A percentile compares a stretch with the other conserved stretches of the same genome.
These are phyloP conservation scores for Schwanniomyces polymorphus DNA, from an alignment of 805 yeast genomes.

Conservation along the genomic window DNA sequence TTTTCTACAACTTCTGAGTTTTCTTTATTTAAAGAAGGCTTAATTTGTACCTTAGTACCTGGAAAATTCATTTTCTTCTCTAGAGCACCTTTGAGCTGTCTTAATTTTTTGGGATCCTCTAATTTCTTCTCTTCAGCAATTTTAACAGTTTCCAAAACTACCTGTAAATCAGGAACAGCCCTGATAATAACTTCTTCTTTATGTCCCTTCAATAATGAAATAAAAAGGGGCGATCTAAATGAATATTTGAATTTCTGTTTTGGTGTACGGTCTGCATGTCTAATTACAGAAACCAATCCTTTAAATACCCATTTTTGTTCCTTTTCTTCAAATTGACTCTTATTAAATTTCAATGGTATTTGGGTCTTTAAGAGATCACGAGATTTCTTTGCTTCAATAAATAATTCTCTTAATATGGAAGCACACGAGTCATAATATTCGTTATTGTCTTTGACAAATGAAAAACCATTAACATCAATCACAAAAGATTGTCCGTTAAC, in stretches of 20 bases:
- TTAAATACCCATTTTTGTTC: slow-evolving; percentile 95
- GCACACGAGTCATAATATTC: slow-evolving; percentile 86
- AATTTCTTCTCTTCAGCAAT: slow-evolving; percentile 75
- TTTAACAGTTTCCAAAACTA: slow-evolving; percentile 81
- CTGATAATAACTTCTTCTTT: slow-evolving; percentile 95
- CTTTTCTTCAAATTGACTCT: slow-evolving; percentile 52
- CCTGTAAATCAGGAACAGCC: slow-evolving; percentile 79
- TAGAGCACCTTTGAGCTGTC: slow-evolving; percentile 76
- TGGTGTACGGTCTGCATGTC: slow-evolving; percentile 99
- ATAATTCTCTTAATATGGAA: slow-evolving; percentile 70
- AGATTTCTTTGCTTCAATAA: slow-evolving; percentile 51
- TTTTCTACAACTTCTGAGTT: slow-evolving; percentile 76
- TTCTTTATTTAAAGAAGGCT: slow-evolving; percentile 73
- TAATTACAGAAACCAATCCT: slow-evolving; percentile 84
- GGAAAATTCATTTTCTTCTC: slow-evolving; percentile 89
- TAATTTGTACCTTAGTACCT: slow-evolving; percentile 94
- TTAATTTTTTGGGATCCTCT: slow-evolving; percentile 78
- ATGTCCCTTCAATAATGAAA: slow-evolving; percentile 87
- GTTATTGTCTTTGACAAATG: slow-evolving; percentile 91
- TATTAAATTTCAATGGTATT: slow-evolving; percentile 36
- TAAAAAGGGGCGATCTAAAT: slow-evolving; percentile 82
- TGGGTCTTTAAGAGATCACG: slow-evolving; percentile 39
- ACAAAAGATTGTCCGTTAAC: slow-evolving; percentile 88
- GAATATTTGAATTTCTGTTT: slow-evolving; percentile 97
- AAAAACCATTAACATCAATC: slow-evolving; percentile 97